Base-by-base conservation (phyloP, 768 basidiomycete species). In the Mrakia gelida region DNA sequence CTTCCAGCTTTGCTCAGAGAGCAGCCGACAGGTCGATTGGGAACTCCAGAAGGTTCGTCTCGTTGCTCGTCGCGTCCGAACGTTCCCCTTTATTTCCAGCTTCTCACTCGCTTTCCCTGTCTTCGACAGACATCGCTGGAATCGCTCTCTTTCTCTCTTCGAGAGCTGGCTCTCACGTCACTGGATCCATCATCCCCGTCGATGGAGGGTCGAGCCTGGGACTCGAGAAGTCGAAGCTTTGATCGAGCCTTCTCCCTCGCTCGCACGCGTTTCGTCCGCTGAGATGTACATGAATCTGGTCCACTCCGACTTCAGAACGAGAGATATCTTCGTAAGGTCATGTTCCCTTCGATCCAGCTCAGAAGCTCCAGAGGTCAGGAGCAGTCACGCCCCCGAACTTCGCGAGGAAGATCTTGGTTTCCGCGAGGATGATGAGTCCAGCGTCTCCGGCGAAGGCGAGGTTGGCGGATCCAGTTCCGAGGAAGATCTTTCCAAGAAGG, bases 161-260 rank as follows among this genome's bases (percentile, higher is more conserved):
- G n/a, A 89, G 90, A 0, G 92, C 91, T 0, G 88, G 89, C 1
- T 88, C 91, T 3, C 92, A 92, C 78, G 86, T 93, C 67, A 92
- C 92, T 0, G 92, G 91, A 16, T 86, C 88, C 30, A 91, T 92
- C 78, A 90, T 90, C 65, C 81, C 91, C 9, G 84, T 92, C 16
- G 92, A 94, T 80, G 92, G 92, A 34, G 91, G 91, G 11, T 56
- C 78, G 41, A 77, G 75, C 34, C 32, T 80, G 26, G 72, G 78
- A 8, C 34, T 61, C 5, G 72, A 73, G 43, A 73, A 68, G 18
- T 21, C 54, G 54, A 56, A 56, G 54, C 54, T 56, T 56, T 56
- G 54, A 56, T 3, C 8, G 52, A 15, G 4, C 13, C 23, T 11
- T 54, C 52, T 23, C 23, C 11, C 52, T 54, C 52, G 23, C 5